These are phyloP conservation scores for Blakeslea trispora DNA, from an alignment of 371 early-diverging fungal genomes.

Conservation along the genomic window DNA sequence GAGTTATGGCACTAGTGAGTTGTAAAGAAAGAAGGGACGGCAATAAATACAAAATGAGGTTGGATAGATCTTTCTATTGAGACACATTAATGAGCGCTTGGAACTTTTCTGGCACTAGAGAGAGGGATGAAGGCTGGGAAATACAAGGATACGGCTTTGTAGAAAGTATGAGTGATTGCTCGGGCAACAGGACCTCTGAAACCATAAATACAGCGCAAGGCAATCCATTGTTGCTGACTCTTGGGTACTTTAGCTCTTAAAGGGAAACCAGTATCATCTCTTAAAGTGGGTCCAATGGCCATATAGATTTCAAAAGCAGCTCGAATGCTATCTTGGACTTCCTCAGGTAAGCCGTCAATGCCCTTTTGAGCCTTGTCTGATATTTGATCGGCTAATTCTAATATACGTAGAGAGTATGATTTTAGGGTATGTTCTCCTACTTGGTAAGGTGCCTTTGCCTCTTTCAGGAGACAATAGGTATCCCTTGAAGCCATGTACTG, in stretches of 20 bases:
- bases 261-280: conserved; percentile 36
- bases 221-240: conserved; percentile 40
- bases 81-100: neutral
- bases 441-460: conserved; percentile 21
- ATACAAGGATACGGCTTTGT: conserved; percentile 10
- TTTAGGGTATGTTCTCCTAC: conserved; percentile 28
- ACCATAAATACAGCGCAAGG: conserved; percentile 43
- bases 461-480: conserved; percentile 28
- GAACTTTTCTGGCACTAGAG: conserved; percentile 1
- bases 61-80: no score
- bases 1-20: no score
- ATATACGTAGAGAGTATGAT: conserved; percentile 29
- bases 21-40: no score
- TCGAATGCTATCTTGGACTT: conserved; percentile 41
- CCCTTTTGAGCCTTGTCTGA: conserved; percentile 40
- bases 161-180: conserved; percentile 18
- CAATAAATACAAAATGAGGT: no score
- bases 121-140: conserved; percentile 13
- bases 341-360: conserved; percentile 41
- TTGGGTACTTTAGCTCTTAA: conserved; percentile 43
- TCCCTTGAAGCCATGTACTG: conserved; percentile 29
- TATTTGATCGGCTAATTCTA: conserved; percentile 30
- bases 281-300: conserved; percentile 43
- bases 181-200: conserved; percentile 30
- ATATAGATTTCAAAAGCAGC: conserved; percentile 53